Base-by-base conservation (phyloP, 208 protist species). In the Porcisia deanei region DNA sequence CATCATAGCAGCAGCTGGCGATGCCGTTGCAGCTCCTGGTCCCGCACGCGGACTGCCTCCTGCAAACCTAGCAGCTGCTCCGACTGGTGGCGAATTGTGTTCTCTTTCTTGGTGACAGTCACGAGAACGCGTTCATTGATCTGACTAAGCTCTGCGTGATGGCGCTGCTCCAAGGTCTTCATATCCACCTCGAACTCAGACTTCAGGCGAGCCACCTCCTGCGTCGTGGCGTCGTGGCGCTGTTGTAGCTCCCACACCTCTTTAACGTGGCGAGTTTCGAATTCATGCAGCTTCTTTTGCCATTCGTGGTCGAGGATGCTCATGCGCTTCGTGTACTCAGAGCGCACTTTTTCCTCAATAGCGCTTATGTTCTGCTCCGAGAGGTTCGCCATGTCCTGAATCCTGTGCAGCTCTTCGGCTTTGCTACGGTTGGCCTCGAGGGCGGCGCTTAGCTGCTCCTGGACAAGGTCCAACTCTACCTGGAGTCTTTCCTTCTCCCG, bases 91-190 rank as follows among this genome's bases (percentile, higher is more conserved):
- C 82, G 88, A 43, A 97, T 82, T 0, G 86, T 88, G 73, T 85
- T 91, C n/a, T 97, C 92, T 76, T 90, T 94, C 52, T 81, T 84
- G 16, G 92, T 92, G 73, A 97, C 76, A 8, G 92, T 85, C 37
- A 97, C 89, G 0, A 97, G 80, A 60, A 97, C 83, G 59, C 85
- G 83, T 73, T 95, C 92, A 74, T 97, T 95, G 66, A 97, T 94
- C 69, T 91, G 82, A 22, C 77, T 90, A 12, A 97, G 84, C 81
- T 94, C 88, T 41, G 83, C 83, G 72, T 88, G 80, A 75, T 97
- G 90, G 58, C 88, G 87, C 77, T 94, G 93, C 73, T 96, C 91
- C 73, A 89, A 73, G 43, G 83, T 84, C 55, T 84, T 84, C 63
- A 80, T 84, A 54, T 93, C 85, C 54, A 86, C 75, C 52, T 88